phyloP scores from a whole-genome alignment of 352 stramenopile species.

The Globisporangium emineosum region DNA sequence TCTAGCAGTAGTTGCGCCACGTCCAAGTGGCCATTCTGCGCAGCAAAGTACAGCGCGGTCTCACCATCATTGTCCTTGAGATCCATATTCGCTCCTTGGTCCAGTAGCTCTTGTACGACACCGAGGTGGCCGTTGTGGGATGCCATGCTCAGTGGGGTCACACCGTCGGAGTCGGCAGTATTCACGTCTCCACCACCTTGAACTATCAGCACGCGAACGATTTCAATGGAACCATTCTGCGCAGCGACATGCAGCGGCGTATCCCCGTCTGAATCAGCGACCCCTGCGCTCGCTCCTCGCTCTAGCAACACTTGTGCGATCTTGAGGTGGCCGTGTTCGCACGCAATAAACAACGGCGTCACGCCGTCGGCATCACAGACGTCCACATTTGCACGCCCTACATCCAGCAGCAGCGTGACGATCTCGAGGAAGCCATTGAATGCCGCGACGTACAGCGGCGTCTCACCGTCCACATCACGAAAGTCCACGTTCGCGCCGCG shows the following conservation, averaged over 20 bases:
- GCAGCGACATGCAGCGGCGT: background rate
- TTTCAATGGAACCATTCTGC: background rate
- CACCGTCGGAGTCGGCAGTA: background rate
- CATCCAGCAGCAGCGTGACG: background rate
- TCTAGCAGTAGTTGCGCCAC: background rate
- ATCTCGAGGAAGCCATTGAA: constrained; percentile 10
- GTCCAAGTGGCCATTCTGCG: constrained; percentile 1
- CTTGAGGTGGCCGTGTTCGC: background rate
- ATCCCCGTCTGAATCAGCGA: constrained; percentile 3
- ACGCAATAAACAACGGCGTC: constrained; percentile 6
- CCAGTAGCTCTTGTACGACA: background rate
- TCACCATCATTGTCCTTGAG: background rate
- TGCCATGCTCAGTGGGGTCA: background rate
- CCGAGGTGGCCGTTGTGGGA: background rate
- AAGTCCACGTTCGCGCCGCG: constrained; percentile 9
- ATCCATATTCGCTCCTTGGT: background rate
- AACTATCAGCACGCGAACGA: background rate
- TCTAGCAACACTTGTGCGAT: background rate
- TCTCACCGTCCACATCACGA: constrained; percentile 6
- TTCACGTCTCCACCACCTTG: background rate
- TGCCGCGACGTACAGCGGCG: constrained; percentile 10
- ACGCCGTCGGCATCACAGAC: constrained; percentile 40
- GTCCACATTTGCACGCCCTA: background rate
- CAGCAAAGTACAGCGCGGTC: background rate
- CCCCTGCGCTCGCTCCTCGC: background rate